Evolutionary conservation across 305 asterid species (phyloP), one percentile per base, ranked within the genome.

Genomic region (Vinca major): DNA sequence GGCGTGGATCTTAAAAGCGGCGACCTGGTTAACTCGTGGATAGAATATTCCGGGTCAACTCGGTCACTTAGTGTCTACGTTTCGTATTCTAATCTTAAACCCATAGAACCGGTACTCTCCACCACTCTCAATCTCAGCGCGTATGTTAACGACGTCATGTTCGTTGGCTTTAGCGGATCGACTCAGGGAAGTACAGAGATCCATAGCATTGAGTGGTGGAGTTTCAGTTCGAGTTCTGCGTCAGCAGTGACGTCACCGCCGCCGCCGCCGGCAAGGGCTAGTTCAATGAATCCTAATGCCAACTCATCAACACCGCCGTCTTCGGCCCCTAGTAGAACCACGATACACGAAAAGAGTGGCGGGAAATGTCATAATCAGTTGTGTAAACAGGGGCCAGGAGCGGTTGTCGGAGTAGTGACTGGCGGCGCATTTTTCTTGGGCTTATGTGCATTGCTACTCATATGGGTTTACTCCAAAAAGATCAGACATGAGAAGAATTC

Each of bases 101-200:
- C 99, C 4, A 78, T 79, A 20, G 85, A 75, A 50, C 90, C 99
- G 0, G 63, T 89, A 49, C 55, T 93, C 14, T 80, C 97, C 10
- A 73, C 87, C n/a, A 58, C 37, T 2, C n/a, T 93, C 0, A 86
- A 89, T 78, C 84, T 93, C 37, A 69, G 65, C 33, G 84, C 79
- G 21, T 80, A 74, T 53, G 72, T 66, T 11, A 79, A 78, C 47
- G 97, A 89, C 71, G 81, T 83, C 66, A 79, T 82, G 81, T 93
- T 77, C 33, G 95, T 91, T 40, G 99, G 99, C 10, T 88, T 93
- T 74, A 73, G 91, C 47, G 97, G 89, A 66, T 91, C 99, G 40
- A 91, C 99, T 74, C 96, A 91, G 82, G 97, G 97, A 50, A 93
- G 99, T 69, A 93, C 99, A 0, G 97, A 93, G 77, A 74, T 80